Base-by-base conservation (phyloP, 495 filamentous ascomycete genomes). In the Penicillium tannophilum region DNA sequence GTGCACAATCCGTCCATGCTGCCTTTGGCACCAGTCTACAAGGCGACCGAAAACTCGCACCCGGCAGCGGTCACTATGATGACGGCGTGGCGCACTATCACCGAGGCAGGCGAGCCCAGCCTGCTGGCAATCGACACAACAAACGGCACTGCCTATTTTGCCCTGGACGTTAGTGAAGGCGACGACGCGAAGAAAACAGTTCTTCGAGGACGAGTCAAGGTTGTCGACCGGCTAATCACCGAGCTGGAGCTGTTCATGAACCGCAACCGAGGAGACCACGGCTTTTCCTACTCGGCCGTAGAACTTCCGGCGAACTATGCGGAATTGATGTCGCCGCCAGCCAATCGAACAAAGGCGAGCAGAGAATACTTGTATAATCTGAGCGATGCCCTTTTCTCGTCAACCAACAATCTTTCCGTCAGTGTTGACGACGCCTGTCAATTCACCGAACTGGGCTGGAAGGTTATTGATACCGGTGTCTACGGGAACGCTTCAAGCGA, bases 71-170 rank as follows among this genome's bases (percentile, higher is more conserved):
- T 60, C 1, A 42, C 19, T 6, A 60, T 55, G 58, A 54, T 60
- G 58, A 55, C 58, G 2, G 31, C 39, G 4, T 60, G 58, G 58
- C 58, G 58, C 31, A 60, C 58, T 6, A 42, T 60, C 35, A 49
- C 43, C n/a, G 41, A 43, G 10, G 52, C 44, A 9, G 51, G 23
- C 3, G 19, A 17, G 7, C 58, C 58, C 14, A 60, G 33, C n/a
- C 58, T 60, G n/a, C 35, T 60, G 35, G 58, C 58, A 48, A 60
- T 60, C 26, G 58, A 60, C 33, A 42, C 58, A 14, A 54, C 19
- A 20, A 44, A 60, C 12, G 41, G 58, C 46, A 45, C 58, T 0
- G 36, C 46, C 6, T 60, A 60, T 39, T 60, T 60, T 14, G 52
- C 53, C 42, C 28, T 55, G 3, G 58, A 52, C 33, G 39, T 60